Base-by-base conservation (phyloP, 2,329 filamentous ascomycete species). In the Bipolaris zeicola region DNA sequence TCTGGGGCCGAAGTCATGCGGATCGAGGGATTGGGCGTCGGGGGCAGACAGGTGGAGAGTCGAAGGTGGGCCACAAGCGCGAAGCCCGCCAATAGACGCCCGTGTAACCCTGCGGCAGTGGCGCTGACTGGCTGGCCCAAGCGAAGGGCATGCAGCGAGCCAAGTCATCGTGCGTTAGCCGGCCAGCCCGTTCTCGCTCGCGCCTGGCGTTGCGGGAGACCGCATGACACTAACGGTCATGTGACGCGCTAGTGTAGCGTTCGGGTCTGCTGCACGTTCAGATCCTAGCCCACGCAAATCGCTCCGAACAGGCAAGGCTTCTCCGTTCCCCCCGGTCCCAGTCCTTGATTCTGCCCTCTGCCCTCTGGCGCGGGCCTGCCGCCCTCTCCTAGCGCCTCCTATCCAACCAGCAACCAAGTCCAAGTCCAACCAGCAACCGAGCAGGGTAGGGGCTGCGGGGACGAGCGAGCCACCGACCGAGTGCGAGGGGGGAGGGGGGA, bases 41-140 rank as follows among this genome's bases (percentile, higher is more conserved):
- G 31, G 64, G 60, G 65, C 50, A 45, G 28, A 49, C 20, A 26
- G 53, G 53, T 50, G 43, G 31, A 45, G 22, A 62, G 7, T 33
- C 36, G 47, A 38, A 1, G 50, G 42, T 54, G 55, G 58, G 62
- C 50, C 56, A 51, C 52, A 59, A 56, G 66, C 65, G 66, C 60
- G 47, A 61, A 60, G 47, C 22, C 50, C 43, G 62, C 70, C 70
- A 72, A 70, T 73, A 57, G 63, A 58, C 55, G 58, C 52, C 56
- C 60, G 52, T 55, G 51, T 48, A 50, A 60, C 48, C 44, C 63
- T 57, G 65, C 50, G 50, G 50, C 44, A 52, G 44, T 57, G 54
- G 50, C 50, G 54, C 59, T 57, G 55, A 66, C 46, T 64, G 64
- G 64, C 31, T 49, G 41, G 54, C 53, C 39, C 51, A 61, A 66